Evolutionary conservation across 1,139 yeast species (phyloP).

Genomic region (Kodamaea sp.): DNA sequence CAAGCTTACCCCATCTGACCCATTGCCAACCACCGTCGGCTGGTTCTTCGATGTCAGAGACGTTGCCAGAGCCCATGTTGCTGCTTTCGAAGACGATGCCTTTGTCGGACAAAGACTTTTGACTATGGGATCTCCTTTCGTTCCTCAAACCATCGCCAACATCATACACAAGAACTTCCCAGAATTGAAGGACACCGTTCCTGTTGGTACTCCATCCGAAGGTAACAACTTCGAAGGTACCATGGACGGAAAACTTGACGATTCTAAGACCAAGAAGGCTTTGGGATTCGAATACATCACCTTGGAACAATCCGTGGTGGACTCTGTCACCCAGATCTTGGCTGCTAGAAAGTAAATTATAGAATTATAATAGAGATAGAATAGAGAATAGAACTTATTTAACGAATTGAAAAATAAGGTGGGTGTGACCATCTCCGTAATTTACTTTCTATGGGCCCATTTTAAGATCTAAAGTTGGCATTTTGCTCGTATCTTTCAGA

Average conservation of each 20-base stretch:
- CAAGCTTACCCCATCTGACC: slow-evolving; percentile 17
- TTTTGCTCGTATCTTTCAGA: too few species aligned
- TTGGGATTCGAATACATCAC: slow-evolving; percentile 41
- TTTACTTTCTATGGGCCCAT: too few species aligned
- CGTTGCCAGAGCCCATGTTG: slow-evolving; percentile 35
- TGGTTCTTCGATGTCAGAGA: slow-evolving; percentile 42
- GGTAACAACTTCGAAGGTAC: neutral
- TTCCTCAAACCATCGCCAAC: slow-evolving; percentile 34
- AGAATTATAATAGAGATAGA: too few species aligned
- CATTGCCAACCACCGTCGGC: slow-evolving; percentile 18
- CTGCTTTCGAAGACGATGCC: slow-evolving; percentile 29
- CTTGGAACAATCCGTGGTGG: slow-evolving; percentile 38
- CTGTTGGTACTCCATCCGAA: slow-evolving; percentile 32
- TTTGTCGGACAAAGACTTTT: slow-evolving; percentile 27
- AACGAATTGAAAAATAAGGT: too few species aligned
- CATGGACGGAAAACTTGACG: slow-evolving; percentile 23
- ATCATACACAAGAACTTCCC: slow-evolving; percentile 19
- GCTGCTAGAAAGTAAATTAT: slow-evolving; percentile 15
- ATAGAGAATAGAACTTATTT: too few species aligned
- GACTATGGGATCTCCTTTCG: slow-evolving; percentile 7
- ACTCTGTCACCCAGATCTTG: slow-evolving; percentile 42
- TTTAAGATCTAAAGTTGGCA: too few species aligned
- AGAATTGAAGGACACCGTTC: slow-evolving; percentile 23
- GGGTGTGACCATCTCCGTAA: too few species aligned
- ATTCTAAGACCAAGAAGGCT: slow-evolving; percentile 31